Conservation (phyloP, 1,139 yeast genomes). For the Arxiozyma bovina region DNA sequence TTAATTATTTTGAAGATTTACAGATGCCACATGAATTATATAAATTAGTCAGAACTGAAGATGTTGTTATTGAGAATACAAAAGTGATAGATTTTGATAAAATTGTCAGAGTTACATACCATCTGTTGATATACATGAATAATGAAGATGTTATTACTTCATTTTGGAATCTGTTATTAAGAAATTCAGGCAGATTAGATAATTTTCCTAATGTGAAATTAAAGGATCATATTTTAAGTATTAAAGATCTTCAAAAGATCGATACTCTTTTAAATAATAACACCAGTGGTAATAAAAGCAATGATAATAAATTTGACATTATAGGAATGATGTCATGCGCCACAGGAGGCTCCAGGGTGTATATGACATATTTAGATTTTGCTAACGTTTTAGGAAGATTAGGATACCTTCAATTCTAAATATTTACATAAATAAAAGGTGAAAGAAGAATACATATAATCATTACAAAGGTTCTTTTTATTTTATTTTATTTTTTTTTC, state of each 20-base stretch:
- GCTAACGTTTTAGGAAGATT: constrained; percentile 39
- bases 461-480: neutral
- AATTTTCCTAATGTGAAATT: constrained; percentile 16
- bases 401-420: constrained; percentile 29
- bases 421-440: neutral
- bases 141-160: constrained; percentile 31
- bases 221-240: constrained; percentile 25
- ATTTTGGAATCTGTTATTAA: constrained; percentile 35
- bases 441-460: neutral
- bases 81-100: constrained; percentile 40
- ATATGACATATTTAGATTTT: constrained; percentile 36
- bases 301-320: constrained; percentile 15
- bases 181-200: constrained; percentile 19
- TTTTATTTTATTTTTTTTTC: neutral
- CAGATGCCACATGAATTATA: constrained; percentile 28
- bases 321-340: constrained; percentile 40
- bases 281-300: constrained; percentile 1
- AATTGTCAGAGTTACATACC: constrained; percentile 34
- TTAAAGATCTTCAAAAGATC: constrained; percentile 33
- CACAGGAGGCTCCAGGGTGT: constrained; percentile 32
- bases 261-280: constrained; percentile 29
- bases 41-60: constrained; percentile 14
- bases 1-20: constrained; percentile 25
- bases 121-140: constrained; percentile 35
- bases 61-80: constrained; percentile 32